Base-by-base conservation (phyloP, 345 rosid species). In the Psidium guajava region DNA sequence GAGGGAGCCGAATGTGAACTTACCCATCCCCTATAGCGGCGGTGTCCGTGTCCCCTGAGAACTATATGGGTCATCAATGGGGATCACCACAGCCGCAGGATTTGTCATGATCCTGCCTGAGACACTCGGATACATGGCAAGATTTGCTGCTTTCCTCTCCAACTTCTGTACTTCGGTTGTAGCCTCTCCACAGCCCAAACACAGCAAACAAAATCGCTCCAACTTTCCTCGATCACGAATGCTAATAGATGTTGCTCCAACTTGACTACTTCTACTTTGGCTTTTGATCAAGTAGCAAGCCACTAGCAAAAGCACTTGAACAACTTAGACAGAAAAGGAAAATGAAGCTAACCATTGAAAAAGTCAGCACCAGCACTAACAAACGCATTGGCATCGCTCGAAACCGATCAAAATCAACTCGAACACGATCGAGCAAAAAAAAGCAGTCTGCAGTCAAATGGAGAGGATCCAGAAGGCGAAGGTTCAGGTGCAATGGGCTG, bases 21-120 rank as follows among this genome's bases (percentile, higher is more conserved):
- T 64, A 95, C 98, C 98, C 98, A 21, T 95, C 91, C 84, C 91
- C 52, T 85, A 95, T 94, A 6, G 93, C 94, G n/a, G 98, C 94
- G 52, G 99, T 97, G 86, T 97, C 98, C 99, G 77, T 95, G 98
- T 36, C 98, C 99, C 82, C 98, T 89, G 88, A 95, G 99, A 83
- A 95, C 98, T 96, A 95, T 94, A 88, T 95, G 36, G 98, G 54
- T 95, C 99, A 89, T 97, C 98, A 86, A 95, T 85, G 51, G 99
- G 99, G 85, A 97, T 91, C 86, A 94, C 92, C 99, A 95, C 95
- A 13, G 95, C 98, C 52, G 92, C 89, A 40, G 93, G 93, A 87
- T 95, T 97, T 1, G 97, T 93, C 57, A 91, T 88, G 75, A 94
- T 95, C n/a, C 99, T 98, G 18, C 94, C 95, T 85, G 92, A 90